Base-by-base conservation (phyloP, 306 rosid genomes). In the Vigna trinervia region DNA sequence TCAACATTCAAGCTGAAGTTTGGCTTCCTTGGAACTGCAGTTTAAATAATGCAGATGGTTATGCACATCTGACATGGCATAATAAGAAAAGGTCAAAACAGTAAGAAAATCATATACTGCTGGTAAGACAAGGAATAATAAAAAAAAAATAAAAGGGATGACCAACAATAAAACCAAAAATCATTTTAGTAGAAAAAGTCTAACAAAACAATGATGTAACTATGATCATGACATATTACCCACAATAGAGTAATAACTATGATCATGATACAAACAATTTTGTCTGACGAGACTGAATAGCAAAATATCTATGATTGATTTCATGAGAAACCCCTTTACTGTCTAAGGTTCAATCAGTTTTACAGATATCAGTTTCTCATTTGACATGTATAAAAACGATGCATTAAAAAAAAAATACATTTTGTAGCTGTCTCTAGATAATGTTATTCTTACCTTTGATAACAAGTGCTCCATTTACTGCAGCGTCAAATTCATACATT, bases 401-500 rank as follows among this genome's bases (percentile, higher is more conserved):
- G 4, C 12, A 46, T 3, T 30, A 26, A 26, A 50, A 32, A 10
- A 15, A 15, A 13, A 69, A 63, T 1, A 76, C 20, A 64, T 36
- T 12, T 61, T 46, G 47, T 50, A 64, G 52, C 2, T 51, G 71
- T 12, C 15, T 61, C 46, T n/a, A 32, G 67, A 23, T 52, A 45
- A 68, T 47, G 1, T 5, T 48, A 14, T 73, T 46, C 69, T 39
- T 74, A 89, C 99, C 99, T 92, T 95, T 88, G 74, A 91, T 85
- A 70, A 89, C 97, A 75, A 71, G 73, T 32, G 98, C 99, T 43
- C 90, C 96, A 70, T 95, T 95, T 22, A 92, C 97, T 43, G 94
- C 94, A 32, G 99, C 98, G 69, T 92, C 99, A 88, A 95, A 95
- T 80, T 92, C 97, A 85, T 95, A 95, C 99, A 95, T 95, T 64